Base-by-base conservation (phyloP, 164 flowering plant species). In the Berberis thunbergii region DNA sequence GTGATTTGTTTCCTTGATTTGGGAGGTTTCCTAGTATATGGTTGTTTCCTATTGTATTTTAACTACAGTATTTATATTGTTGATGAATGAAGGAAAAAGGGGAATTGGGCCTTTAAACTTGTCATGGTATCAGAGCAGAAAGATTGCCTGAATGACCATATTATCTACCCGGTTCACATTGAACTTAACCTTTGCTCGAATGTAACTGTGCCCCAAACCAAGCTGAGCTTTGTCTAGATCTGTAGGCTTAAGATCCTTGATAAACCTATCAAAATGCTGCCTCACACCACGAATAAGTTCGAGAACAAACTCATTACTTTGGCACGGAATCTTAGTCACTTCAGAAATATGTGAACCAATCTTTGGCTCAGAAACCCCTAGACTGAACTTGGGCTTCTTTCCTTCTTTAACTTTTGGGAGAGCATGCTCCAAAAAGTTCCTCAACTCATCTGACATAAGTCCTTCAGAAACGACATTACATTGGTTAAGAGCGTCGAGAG, bases 171-270 rank as follows among this genome's bases (percentile, higher is more conserved):
- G 79, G 74, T 95, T 95, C 39, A 95, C 98, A 76, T 95, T 91
- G 83, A 95, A 95, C 79, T 95, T 89, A 59, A 95, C 99, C 82
- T 95, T 95, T 59, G 99, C 99, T 58, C 96, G 79, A 74, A 97
- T 95, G 79, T 91, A 91, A 76, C 99, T 91, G 72, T 95, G 98
- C 4, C 81, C 97, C 45, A 95, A 64, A 61, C 99, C 99, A 74
- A 95, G 92, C 64, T 95, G 98, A 26, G 97, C 96, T 67, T 91
- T 91, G 65, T 91, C 98, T 65, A 88, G 58, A 68, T 95, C 99
- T 0, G 89, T 88, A 70, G 88, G 81, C 98, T 91, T 91, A 0
- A 95, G 78, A 65, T 88, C 93, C 73, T 85, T 84, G 61, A 95
- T 80, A 76, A 91, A 88, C 75, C 78, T 82, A 56, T 86, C 92